A percentile compares a stretch with the other conserved stretches of the same genome.
Conservation (phyloP, 306 rosid genomes). For the Quillaja saponaria region DNA sequence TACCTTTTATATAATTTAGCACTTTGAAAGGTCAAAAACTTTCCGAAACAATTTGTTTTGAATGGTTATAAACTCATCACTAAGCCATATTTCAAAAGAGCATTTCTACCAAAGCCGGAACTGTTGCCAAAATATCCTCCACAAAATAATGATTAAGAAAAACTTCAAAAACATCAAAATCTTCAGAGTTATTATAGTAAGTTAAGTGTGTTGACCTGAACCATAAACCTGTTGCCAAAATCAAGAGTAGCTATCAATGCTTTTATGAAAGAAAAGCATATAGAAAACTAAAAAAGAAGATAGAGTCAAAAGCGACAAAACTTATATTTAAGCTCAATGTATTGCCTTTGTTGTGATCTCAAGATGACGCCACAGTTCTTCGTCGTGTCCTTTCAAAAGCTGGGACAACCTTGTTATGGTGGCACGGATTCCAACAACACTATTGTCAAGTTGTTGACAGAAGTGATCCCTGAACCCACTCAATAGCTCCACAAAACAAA, state of each 20-base stretch:
- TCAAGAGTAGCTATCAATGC: neutral
- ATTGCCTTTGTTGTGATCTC: conserved; percentile 94
- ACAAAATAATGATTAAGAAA: no score
- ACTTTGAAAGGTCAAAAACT: no score
- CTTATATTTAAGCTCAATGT: neutral
- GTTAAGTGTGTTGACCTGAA: neutral
- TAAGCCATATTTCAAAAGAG: no score
- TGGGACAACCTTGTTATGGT: conserved; percentile 86
- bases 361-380: conserved; percentile 99
- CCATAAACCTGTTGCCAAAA: neutral
- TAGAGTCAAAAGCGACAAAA: neutral
- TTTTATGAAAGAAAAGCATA: neutral
- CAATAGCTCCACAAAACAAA: conserved; percentile 95
- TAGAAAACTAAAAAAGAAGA: neutral
- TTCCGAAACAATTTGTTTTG: no score
- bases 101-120: no score
- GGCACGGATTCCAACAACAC: conserved; percentile 97
- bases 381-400: conserved; percentile 92
- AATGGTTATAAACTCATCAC: no score
- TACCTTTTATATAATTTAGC: no score
- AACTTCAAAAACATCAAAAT: no score
- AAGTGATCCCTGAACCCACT: conserved; percentile 96
- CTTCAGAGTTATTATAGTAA: no score
- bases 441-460: conserved; percentile 97
- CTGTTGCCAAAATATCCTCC: no score